Evolutionary conservation across 2,329 filamentous ascomycete species (phyloP).

Genomic region (Aspergillus tamarii): DNA sequence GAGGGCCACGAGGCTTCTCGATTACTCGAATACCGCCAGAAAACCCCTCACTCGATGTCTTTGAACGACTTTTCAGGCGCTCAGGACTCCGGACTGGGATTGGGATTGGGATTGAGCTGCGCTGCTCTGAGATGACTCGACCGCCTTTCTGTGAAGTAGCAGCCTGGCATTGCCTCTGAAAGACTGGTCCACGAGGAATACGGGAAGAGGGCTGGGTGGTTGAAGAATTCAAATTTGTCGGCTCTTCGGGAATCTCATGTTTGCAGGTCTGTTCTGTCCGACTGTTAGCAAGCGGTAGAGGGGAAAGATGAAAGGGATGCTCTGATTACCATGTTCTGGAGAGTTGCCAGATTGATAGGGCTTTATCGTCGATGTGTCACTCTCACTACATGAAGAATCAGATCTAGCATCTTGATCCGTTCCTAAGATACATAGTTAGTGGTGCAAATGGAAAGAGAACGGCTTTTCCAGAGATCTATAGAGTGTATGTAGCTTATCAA

Average conservation of each 20-base stretch:
- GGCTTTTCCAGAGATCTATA: not conserved
- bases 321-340: not conserved
- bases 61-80: not conserved
- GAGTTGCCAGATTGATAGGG: not conserved
- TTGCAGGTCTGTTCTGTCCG: not conserved
- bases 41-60: conserved; percentile 1
- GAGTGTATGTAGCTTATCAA: not conserved
- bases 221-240: not conserved
- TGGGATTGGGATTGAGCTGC: conserved; percentile 20
- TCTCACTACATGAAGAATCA: not conserved
- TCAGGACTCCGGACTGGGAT: conserved; percentile 16
- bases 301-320: not conserved
- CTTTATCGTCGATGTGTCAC: not conserved
- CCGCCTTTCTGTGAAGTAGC: conserved; percentile 20
- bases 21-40: conserved; percentile 10
- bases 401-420: not conserved
- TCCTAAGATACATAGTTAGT: not conserved
- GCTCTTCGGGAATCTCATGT: not conserved
- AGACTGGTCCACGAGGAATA: conserved; percentile 8
- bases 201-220: not conserved
- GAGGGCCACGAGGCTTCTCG: conserved; percentile 16
- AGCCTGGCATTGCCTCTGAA: conserved; percentile 5
- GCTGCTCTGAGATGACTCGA: conserved; percentile 11
- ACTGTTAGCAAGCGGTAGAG: not conserved
- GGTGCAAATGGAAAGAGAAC: not conserved